phyloP scores from a whole-genome alignment of 2,329 filamentous ascomycete species.

The Penicillium olsonii region DNA sequence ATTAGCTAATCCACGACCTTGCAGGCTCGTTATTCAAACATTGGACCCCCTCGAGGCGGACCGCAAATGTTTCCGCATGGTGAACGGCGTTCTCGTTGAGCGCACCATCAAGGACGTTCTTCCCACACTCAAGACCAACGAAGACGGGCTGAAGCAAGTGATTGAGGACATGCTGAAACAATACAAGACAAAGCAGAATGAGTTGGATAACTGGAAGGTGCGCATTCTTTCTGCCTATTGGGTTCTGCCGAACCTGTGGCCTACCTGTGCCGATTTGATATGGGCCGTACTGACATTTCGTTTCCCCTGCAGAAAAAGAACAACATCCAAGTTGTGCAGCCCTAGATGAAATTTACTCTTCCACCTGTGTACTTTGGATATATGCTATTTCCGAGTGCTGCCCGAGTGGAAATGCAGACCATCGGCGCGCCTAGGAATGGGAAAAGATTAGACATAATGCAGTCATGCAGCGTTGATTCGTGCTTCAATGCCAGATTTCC shows the following conservation, averaged over 20 bases:
- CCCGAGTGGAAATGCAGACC: conserved; percentile 9
- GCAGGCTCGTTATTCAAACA: conserved; percentile 89
- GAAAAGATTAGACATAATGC: conserved; percentile 23
- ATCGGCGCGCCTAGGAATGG: conserved; percentile 22
- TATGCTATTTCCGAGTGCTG: conserved; percentile 5
- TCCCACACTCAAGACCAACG: conserved; percentile 88
- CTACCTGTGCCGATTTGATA: not conserved
- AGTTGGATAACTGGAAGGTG: conserved; percentile 99
- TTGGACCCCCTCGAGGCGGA: conserved; percentile 77
- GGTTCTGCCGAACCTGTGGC: not conserved
- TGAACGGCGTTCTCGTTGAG: conserved; percentile 95
- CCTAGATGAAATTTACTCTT: conserved; percentile 25
- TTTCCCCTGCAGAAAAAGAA: conserved; percentile 47
- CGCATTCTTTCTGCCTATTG: conserved; percentile 30
- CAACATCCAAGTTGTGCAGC: conserved; percentile 52
- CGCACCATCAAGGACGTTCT: conserved; percentile 90
- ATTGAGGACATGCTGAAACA: conserved; percentile 93
- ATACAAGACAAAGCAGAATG: conserved; percentile 91
- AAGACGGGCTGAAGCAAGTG: conserved; percentile 90
- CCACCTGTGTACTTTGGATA: conserved; percentile 13
- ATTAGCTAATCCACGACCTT: conserved; percentile 18
- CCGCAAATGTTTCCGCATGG: conserved; percentile 97
- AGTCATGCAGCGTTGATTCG: conserved; percentile 21
- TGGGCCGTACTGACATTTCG: conserved; percentile 2
- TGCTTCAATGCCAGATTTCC: conserved; percentile 8